Conservation (phyloP, 2,329 filamentous ascomycete genomes). For the Penicillium freii region DNA sequence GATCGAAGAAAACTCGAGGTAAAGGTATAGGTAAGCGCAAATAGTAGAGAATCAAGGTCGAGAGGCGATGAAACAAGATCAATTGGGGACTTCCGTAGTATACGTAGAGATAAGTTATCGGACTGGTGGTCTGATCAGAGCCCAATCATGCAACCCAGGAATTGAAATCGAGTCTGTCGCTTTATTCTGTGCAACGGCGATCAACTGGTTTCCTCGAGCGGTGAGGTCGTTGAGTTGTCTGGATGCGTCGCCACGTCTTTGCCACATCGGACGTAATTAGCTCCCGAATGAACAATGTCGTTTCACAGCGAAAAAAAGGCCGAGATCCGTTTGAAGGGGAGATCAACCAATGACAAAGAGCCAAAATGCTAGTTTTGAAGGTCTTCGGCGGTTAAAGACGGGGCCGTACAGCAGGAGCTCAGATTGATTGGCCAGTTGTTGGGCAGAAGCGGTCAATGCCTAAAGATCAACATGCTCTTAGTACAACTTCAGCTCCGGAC, state of each 20-base stretch:
- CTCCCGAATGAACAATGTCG: background rate
- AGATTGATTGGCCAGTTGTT: constrained; percentile 1
- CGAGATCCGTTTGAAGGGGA: background rate
- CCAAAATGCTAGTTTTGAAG: background rate
- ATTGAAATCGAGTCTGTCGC: background rate
- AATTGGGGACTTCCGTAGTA: background rate
- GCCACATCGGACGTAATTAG: background rate
- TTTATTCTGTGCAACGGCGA: background rate
- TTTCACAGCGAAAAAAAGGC: background rate
- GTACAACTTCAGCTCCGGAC: background rate
- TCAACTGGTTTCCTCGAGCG: constrained; percentile 3
- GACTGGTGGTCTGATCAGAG: constrained; percentile 3
- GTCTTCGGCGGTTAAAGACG: background rate
- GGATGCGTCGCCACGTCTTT: constrained; percentile 9
- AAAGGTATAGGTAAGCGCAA: background rate
- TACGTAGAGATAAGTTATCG: background rate
- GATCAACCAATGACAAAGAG: background rate
- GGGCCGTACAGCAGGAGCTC: background rate
- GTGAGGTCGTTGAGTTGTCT: constrained; percentile 4
- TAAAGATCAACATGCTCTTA: background rate
- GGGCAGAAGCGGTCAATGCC: constrained; percentile 1
- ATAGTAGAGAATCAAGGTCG: background rate
- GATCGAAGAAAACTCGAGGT: background rate
- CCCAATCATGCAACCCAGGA: constrained; percentile 3
- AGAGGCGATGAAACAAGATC: background rate